Conservation (phyloP, 345 rosid genomes). For the Fremontodendron californicum region DNA sequence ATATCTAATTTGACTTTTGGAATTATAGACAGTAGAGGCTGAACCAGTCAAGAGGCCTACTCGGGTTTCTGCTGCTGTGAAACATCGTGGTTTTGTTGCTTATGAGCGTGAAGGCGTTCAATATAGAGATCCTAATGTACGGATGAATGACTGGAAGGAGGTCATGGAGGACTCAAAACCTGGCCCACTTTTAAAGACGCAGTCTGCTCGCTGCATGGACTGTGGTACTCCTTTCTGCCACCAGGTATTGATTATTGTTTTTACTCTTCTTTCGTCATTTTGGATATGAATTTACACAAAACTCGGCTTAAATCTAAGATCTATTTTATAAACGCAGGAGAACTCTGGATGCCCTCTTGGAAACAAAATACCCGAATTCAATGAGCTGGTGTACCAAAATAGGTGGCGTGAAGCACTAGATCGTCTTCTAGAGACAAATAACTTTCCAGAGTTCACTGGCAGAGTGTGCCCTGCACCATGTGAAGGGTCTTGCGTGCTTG, state of each 20-base stretch:
- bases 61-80: constrained; percentile 55
- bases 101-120: constrained; percentile 91
- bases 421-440: constrained; percentile 93
- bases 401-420: constrained; percentile 98
- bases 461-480: constrained; percentile 99
- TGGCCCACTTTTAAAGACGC: constrained; percentile 82
- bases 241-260: constrained; percentile 48
- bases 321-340: constrained; percentile 46
- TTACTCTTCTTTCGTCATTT: not conserved
- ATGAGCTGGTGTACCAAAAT: constrained; percentile 94
- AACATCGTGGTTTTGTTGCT: constrained; percentile 80
- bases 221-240: constrained; percentile 99
- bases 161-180: constrained; percentile 82
- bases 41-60: constrained; percentile 56
- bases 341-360: constrained; percentile 98
- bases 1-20: not conserved
- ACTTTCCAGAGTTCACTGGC: constrained; percentile 98
- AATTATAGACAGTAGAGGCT: constrained; percentile 39
- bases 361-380: constrained; percentile 98
- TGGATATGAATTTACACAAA: not conserved
- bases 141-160: constrained; percentile 90
- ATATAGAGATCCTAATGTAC: constrained; percentile 85
- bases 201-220: constrained; percentile 99
- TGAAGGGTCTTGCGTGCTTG: constrained; percentile 99
- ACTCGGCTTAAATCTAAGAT: not conserved